Evolutionary conservation across 148 eudicot species (phyloP).

Genomic region (Fallopia convolvulus): DNA sequence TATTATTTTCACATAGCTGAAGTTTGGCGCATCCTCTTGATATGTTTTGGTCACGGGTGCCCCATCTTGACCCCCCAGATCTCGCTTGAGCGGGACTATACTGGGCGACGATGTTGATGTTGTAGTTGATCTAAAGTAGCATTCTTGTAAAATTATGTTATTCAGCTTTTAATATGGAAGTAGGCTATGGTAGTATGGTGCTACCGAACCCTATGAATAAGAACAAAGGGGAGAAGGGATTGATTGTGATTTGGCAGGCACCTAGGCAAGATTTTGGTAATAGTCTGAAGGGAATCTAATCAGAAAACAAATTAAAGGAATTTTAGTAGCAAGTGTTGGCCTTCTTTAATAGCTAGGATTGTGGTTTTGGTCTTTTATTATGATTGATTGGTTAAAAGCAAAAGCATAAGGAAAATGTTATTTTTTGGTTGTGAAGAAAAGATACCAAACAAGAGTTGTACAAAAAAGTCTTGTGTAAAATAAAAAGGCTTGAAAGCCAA

Average conservation of each 20-base stretch:
- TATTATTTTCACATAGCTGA: too few species aligned
- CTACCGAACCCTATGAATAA: conserved; percentile 6
- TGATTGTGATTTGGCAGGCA: background rate
- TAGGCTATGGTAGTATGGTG: background rate
- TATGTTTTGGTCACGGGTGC: too few species aligned
- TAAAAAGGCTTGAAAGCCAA: background rate
- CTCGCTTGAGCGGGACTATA: too few species aligned
- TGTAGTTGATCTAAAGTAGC: too few species aligned
- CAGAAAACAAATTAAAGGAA: background rate
- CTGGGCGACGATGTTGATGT: too few species aligned
- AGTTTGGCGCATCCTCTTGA: too few species aligned
- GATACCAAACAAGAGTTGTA: background rate
- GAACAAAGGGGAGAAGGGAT: background rate
- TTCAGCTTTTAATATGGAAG: background rate
- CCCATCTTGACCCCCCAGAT: too few species aligned
- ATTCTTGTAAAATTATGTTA: too few species aligned
- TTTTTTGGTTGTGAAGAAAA: background rate
- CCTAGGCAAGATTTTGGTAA: background rate
- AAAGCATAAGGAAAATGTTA: conserved; percentile 3
- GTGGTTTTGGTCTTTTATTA: background rate
- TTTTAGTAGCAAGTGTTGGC: background rate
- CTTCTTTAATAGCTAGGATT: conserved; percentile 1
- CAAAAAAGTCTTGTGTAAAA: background rate
- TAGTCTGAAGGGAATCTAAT: conserved; percentile 1
- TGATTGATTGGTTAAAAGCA: conserved; percentile 7